A percentile compares a stretch with the other conserved stretches of the same genome.
Conservation (phyloP, 1,284 basidiomycete genomes). For the Ustilago loliicola region DNA sequence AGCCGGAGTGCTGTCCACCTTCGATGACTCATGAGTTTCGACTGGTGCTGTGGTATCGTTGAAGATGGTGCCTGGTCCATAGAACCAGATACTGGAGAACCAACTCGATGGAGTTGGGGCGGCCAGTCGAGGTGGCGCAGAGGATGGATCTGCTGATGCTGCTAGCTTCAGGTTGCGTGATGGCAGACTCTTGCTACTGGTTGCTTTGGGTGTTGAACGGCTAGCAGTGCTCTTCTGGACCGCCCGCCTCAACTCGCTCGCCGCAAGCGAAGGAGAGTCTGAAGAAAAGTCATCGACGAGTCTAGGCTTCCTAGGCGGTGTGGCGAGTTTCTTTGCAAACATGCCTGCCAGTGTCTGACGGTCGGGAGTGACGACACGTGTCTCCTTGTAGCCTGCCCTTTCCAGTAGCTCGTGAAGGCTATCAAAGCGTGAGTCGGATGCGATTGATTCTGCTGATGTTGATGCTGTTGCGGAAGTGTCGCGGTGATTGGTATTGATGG, state of each 20-base stretch:
- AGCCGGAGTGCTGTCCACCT: not conserved
- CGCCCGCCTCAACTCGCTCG: slow-evolving; percentile 33
- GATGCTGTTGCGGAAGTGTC: not conserved
- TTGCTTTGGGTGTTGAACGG: slow-evolving; percentile 19
- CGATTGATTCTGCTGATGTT: not conserved
- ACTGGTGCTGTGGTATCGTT: not conserved
- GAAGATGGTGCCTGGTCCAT: slow-evolving; percentile 36
- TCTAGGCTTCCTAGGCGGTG: slow-evolving; percentile 23
- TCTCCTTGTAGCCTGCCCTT: slow-evolving; percentile 67
- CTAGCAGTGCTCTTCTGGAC: slow-evolving; percentile 20
- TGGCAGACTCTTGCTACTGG: slow-evolving; percentile 42
- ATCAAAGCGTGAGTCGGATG: slow-evolving; percentile 52
- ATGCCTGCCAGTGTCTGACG: slow-evolving; percentile 35
- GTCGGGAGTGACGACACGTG: slow-evolving; percentile 64
- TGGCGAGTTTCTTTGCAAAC: slow-evolving; percentile 38
- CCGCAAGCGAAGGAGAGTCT: slow-evolving; percentile 45
- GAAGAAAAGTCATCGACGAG: slow-evolving; percentile 40
- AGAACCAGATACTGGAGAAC: slow-evolving; percentile 47
- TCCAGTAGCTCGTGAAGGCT: slow-evolving; percentile 66
- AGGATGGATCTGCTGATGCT: not conserved
- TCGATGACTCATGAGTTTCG: not conserved
- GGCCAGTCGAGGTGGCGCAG: slow-evolving; percentile 17
- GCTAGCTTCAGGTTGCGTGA: slow-evolving; percentile 30
- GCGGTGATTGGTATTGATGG: not conserved
- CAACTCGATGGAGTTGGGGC: slow-evolving; percentile 27